Evolutionary conservation across 106 monocot genomes (phyloP).

Genomic region (Narthecium ossifragum): DNA sequence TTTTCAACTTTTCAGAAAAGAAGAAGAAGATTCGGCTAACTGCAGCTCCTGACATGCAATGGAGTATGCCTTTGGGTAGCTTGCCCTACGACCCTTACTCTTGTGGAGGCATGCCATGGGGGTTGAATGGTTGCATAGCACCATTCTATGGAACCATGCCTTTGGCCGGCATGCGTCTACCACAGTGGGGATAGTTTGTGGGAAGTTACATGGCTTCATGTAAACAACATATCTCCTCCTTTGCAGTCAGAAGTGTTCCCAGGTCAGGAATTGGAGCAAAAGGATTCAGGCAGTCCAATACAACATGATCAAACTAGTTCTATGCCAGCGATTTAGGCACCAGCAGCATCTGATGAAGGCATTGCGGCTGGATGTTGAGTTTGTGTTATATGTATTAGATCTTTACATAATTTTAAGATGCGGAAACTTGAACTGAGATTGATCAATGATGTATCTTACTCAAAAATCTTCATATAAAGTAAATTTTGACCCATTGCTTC

Average conservation of each 20-base stretch:
- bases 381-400: background rate
- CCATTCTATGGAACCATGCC: too few species aligned
- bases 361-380: background rate
- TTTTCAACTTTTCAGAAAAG: conserved; percentile 16
- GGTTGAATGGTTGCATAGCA: too few species aligned
- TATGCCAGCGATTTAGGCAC: background rate
- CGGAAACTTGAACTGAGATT: too few species aligned
- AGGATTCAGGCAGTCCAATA: conserved; percentile 1
- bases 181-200: conserved; percentile 49
- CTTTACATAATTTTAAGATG: background rate
- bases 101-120: too few species aligned
- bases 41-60: conserved; percentile 18
- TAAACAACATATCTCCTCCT: conserved; percentile 46
- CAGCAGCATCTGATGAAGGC: background rate
- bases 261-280: conserved; percentile 24
- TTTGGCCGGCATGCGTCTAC: too few species aligned
- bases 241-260: conserved; percentile 56
- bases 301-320: conserved; percentile 14
- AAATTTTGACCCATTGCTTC: background rate
- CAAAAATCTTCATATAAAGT: background rate
- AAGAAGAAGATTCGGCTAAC: conserved; percentile 14
- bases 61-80: too few species aligned
- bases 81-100: too few species aligned
- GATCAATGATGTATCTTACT: background rate
- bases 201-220: conserved; percentile 62